Conservation (phyloP, 257 asterid species). For the Solanum pennellii region DNA sequence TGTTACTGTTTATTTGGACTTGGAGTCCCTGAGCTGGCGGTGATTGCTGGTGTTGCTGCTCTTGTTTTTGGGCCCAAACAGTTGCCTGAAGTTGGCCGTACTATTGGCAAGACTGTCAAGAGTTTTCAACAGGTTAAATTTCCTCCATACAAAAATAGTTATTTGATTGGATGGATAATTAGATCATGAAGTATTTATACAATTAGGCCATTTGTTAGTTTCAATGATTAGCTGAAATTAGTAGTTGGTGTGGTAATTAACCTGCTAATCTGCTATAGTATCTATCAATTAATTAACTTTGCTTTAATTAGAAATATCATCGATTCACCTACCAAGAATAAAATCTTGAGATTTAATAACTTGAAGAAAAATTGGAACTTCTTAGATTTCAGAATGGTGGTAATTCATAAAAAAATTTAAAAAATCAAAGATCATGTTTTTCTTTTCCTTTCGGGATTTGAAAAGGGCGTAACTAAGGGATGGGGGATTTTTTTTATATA, state of each 20-base stretch:
- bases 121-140: constrained; percentile 75
- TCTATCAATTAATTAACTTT: neutral
- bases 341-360: neutral
- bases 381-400: neutral
- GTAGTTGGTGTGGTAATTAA: neutral
- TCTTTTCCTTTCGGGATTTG: neutral
- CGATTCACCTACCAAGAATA: neutral
- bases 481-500: neutral
- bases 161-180: neutral
- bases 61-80: constrained; percentile 79
- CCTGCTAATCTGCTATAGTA: neutral
- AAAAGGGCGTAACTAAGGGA: no score
- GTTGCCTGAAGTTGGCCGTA: constrained; percentile 80
- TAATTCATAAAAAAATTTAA: neutral
- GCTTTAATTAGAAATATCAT: neutral
- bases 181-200: neutral
- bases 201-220: neutral
- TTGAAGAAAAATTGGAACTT: neutral
- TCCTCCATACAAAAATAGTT: neutral
- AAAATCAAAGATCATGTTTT: neutral
- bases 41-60: constrained; percentile 73
- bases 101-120: constrained; percentile 83
- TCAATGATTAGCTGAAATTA: neutral
- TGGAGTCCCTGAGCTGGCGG: constrained; percentile 86
- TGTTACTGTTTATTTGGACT: constrained; percentile 76